phyloP scores from a whole-genome alignment of 805 yeast genomes.

The Candida qinlingensis region DNA sequence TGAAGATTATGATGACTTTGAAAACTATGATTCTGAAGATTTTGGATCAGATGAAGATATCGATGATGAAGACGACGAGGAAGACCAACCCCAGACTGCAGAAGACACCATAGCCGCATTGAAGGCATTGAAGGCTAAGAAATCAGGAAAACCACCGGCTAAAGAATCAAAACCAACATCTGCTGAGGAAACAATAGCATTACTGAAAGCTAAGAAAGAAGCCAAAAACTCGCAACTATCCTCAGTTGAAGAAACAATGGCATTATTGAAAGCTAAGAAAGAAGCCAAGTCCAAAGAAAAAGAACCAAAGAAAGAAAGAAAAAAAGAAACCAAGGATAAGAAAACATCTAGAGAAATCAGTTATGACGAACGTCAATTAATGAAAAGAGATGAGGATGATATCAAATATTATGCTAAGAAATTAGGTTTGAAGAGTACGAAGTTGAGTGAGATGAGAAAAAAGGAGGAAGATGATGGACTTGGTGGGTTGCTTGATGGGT shows the following conservation, averaged over 20 bases:
- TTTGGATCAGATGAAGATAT: slow-evolving; percentile 15
- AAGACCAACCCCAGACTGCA: slow-evolving; percentile 30
- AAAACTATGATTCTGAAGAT: slow-evolving; percentile 18
- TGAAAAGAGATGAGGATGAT: slow-evolving; percentile 67
- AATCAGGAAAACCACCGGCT: slow-evolving; percentile 19
- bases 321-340: slow-evolving; percentile 12
- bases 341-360: slow-evolving; percentile 16
- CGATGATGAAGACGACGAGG: slow-evolving; percentile 26
- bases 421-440: slow-evolving; percentile 60
- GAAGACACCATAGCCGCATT: slow-evolving; percentile 42
- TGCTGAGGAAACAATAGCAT: slow-evolving; percentile 40
- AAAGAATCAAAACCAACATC: slow-evolving; percentile 9
- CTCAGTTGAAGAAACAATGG: slow-evolving; percentile 32
- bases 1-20: slow-evolving; percentile 24
- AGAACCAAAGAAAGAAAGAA: slow-evolving; percentile 7
- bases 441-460: slow-evolving; percentile 41
- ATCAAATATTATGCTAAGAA: slow-evolving; percentile 79
- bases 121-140: slow-evolving; percentile 34
- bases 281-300: slow-evolving; percentile 17
- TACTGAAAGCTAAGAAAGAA: slow-evolving; percentile 29
- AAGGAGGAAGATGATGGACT: slow-evolving; percentile 60
- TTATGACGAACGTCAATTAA: slow-evolving; percentile 44
- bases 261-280: slow-evolving; percentile 27
- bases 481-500: slow-evolving; percentile 78
- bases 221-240: slow-evolving; percentile 14